Percentiles rank a stretch among this genome's conserved stretches.
Conservation (phyloP, 768 basidiomycete genomes). For the Naganishia friedmannii region DNA sequence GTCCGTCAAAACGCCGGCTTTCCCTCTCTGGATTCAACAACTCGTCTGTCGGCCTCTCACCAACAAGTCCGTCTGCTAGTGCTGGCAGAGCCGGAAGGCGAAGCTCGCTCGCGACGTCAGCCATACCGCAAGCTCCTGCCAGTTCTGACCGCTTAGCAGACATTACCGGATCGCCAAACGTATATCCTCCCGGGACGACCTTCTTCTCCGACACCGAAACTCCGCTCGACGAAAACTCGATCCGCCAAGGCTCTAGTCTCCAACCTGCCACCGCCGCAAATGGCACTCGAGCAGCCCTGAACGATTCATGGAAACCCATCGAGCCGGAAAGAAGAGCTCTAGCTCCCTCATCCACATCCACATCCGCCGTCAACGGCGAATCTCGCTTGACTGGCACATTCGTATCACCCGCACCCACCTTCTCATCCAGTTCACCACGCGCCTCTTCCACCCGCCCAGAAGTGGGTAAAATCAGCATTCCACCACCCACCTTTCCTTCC, state of each 20-base stretch:
- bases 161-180: neutral
- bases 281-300: neutral
- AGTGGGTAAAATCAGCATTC: constrained; percentile 13
- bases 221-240: neutral
- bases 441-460: neutral
- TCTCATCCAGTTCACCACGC: neutral
- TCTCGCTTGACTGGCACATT: no score
- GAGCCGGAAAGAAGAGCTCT: constrained; percentile 5
- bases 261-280: neutral
- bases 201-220: neutral
- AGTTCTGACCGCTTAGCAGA: constrained; percentile 10
- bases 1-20: constrained; percentile 7
- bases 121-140: constrained; percentile 5
- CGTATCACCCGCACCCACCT: neutral
- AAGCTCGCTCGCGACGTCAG: constrained; percentile 10
- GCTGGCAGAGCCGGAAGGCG: neutral
- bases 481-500: constrained; percentile 8
- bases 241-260: neutral
- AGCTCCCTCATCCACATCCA: neutral
- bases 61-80: constrained; percentile 2
- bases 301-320: constrained; percentile 12
- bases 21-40: neutral
- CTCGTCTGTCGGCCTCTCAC: neutral
- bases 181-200: constrained; percentile 8
- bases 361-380: neutral